Evolutionary conservation across 495 filamentous ascomycete species (phyloP).

Genomic region (Chlorociboria aeruginascens): DNA sequence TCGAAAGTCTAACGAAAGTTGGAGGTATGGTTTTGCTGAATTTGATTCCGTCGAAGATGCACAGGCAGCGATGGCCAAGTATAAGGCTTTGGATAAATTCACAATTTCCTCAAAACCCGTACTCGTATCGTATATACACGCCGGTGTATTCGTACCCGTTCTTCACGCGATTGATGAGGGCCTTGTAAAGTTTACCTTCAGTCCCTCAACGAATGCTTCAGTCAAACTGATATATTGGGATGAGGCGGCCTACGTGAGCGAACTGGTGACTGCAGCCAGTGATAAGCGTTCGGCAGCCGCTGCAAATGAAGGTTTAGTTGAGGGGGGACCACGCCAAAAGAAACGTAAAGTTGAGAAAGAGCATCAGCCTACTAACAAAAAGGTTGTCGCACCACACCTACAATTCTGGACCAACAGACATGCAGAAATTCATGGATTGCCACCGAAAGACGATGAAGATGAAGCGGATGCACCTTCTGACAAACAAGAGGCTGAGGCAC

Average conservation of each 20-base stretch:
- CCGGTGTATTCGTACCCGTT: conserved; percentile 76
- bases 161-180: conserved; percentile 40
- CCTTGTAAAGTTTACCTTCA: conserved; percentile 55
- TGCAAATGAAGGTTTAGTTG: conserved; percentile 28
- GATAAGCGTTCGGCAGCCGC: conserved; percentile 26
- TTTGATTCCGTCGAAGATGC: conserved; percentile 70
- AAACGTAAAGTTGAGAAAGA: conserved; percentile 53
- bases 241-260: conserved; percentile 60
- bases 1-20: conserved; percentile 60
- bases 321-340: conserved; percentile 46
- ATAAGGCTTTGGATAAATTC: conserved; percentile 66
- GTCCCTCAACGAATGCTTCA: conserved; percentile 55
- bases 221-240: conserved; percentile 78
- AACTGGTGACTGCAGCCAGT: conserved; percentile 44
- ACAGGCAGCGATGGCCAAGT: conserved; percentile 61
- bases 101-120: conserved; percentile 74
- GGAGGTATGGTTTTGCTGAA: conserved; percentile 84
- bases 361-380: conserved; percentile 24
- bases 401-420: conserved; percentile 85
- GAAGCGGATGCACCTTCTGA: conserved; percentile 14
- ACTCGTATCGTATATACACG: conserved; percentile 66
- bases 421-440: conserved; percentile 63
- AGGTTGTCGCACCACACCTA: conserved; percentile 52
- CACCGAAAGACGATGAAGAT: conserved; percentile 13
- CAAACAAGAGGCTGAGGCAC: conserved; percentile 12